phyloP scores from a whole-genome alignment of 768 basidiomycete species.

The Tylopilus rubrobrunneus region DNA sequence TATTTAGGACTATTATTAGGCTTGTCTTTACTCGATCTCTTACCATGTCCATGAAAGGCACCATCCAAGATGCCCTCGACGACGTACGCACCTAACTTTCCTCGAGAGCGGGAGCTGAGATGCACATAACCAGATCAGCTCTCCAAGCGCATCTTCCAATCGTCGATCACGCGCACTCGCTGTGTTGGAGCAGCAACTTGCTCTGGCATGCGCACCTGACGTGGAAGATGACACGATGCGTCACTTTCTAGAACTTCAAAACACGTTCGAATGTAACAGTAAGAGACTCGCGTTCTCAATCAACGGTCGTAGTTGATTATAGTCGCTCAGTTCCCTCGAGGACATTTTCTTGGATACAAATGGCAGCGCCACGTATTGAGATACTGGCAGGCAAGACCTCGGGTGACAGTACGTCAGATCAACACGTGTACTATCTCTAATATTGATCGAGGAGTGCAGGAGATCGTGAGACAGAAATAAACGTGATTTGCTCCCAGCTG shows the following conservation, averaged over 20 bases:
- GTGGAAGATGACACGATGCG: slow-evolving; percentile 44
- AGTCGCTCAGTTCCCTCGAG: slow-evolving; percentile 58
- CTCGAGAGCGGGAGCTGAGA: slow-evolving; percentile 8
- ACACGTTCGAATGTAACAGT: slow-evolving; percentile 84
- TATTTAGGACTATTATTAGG: not conserved
- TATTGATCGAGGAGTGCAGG: slow-evolving; percentile 24
- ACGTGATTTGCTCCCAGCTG: slow-evolving; percentile 48
- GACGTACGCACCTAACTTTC: slow-evolving; percentile 44
- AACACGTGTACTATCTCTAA: not conserved
- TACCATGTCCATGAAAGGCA: slow-evolving; percentile 37
- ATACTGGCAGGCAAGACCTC: slow-evolving; percentile 41
- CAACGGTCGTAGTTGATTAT: slow-evolving; percentile 6
- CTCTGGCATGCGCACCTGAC: slow-evolving; percentile 43
- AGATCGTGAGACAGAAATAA: slow-evolving; percentile 46
- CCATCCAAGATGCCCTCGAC: slow-evolving; percentile 61
- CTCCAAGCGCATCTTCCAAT: slow-evolving; percentile 52
- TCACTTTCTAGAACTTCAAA: slow-evolving; percentile 63
- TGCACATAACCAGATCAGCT: slow-evolving; percentile 50
- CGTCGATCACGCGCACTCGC: slow-evolving; percentile 53
- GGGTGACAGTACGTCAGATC: slow-evolving; percentile 37
- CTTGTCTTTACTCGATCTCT: not conserved
- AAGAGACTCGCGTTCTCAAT: slow-evolving; percentile 23
- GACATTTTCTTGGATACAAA: slow-evolving; percentile 58
- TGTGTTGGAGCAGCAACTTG: slow-evolving; percentile 52
- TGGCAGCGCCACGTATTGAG: slow-evolving; percentile 50